Evolutionary conservation across 2,329 filamentous ascomycete species (phyloP).

Genomic region (Exophiala dermatitidis): DNA sequence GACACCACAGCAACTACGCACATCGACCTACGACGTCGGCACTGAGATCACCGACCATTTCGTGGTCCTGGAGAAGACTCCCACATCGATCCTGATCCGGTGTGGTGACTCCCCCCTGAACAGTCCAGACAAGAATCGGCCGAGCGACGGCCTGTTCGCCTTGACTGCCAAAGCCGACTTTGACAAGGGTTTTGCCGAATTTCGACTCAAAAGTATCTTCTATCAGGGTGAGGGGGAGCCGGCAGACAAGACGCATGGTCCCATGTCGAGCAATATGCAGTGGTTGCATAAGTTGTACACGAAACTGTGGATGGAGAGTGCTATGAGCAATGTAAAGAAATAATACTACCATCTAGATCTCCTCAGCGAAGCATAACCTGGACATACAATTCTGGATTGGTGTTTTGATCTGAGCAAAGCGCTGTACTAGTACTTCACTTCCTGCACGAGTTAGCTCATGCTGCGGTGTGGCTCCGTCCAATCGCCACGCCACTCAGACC

Average conservation of each 20-base stretch:
- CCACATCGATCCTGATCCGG: slow-evolving; percentile 54
- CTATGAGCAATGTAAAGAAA: slow-evolving; percentile 30
- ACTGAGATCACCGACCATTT: slow-evolving; percentile 65
- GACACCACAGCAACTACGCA: slow-evolving; percentile 48
- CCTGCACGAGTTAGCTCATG: no score
- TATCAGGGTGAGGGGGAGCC: slow-evolving; percentile 45
- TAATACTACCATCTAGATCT: neutral
- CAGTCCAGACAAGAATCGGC: slow-evolving; percentile 42
- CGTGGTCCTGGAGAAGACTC: slow-evolving; percentile 60
- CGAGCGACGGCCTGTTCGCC: slow-evolving; percentile 60
- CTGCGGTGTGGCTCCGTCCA: no score
- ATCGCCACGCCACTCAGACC: no score
- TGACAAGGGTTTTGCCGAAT: slow-evolving; percentile 53
- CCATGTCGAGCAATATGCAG: slow-evolving; percentile 23
- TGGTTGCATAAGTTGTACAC: slow-evolving; percentile 51
- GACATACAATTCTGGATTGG: no score
- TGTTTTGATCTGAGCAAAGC: no score
- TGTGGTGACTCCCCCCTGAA: slow-evolving; percentile 60
- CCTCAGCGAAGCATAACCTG: no score
- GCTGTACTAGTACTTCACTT: no score
- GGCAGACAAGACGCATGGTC: slow-evolving; percentile 43
- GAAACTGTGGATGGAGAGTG: slow-evolving; percentile 52
- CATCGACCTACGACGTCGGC: slow-evolving; percentile 55
- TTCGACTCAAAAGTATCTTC: slow-evolving; percentile 59
- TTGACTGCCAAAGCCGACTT: slow-evolving; percentile 56